These are phyloP conservation scores for Pholiota conissans DNA, from an alignment of 768 basidiomycete genomes.

Conservation along the genomic window DNA sequence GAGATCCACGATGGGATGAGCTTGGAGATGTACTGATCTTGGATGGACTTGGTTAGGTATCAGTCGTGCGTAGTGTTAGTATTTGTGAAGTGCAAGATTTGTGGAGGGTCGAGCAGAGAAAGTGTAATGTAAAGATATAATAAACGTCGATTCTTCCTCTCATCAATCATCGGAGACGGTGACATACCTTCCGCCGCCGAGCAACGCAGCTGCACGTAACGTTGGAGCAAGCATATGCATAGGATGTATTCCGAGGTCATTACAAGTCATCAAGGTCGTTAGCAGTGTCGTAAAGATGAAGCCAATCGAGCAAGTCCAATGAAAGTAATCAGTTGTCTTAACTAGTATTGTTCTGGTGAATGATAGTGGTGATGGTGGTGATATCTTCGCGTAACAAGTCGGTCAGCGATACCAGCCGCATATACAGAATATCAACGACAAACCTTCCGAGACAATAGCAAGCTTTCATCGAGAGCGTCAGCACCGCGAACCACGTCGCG, in stretches of 20 bases:
- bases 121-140: slow-evolving; percentile 4
- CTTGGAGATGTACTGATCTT: slow-evolving; percentile 80
- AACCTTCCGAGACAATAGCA: slow-evolving; percentile 63
- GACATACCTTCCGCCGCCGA: too few relatives aligned
- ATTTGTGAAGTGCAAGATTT: too few relatives aligned
- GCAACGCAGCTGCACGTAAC: too few relatives aligned
- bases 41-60: neutral
- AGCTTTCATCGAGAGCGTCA: slow-evolving; percentile 60
- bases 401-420: neutral
- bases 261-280: neutral
- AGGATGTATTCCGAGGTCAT: neutral
- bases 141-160: neutral
- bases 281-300: neutral
- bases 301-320: neutral
- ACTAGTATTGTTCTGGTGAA: neutral
- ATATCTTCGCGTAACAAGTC: neutral
- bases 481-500: slow-evolving; percentile 59
- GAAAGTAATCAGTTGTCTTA: too few relatives aligned
- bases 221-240: too few relatives aligned
- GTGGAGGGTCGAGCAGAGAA: neutral
- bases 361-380: neutral
- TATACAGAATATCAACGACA: neutral
- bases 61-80: too few relatives aligned
- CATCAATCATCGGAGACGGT: neutral
- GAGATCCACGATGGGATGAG: slow-evolving; percentile 94